Base-by-base conservation (phyloP, 805 yeast genomes). In the Zygotorulaspora sp. region DNA sequence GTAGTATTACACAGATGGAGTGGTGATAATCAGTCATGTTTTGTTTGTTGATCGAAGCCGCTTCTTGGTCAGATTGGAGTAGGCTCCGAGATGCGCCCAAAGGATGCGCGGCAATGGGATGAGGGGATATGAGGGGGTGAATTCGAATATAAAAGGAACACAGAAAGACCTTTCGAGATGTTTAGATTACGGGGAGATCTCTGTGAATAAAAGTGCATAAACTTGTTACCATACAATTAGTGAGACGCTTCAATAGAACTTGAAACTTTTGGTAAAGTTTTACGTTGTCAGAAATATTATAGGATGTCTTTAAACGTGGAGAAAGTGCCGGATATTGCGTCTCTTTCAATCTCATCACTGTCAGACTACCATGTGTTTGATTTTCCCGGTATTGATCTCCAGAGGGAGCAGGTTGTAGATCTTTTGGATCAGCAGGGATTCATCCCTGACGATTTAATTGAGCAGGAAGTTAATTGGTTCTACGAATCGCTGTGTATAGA, bases 401-500 rank as follows among this genome's bases (percentile, higher is more conserved):
- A 92, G 62, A 75, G 80, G 61, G 88, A 79, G 48, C 71, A 72
- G 44, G 97, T 90, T 30, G 75, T 87, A 63, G 95, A 87, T 57
- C 71, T 78, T 27, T 67, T 90, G 40, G 95, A 87, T 58, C 71
- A 74, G 37, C 77, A 81, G 22, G 97, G 96, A 0, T 85, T 90
- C 57, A 84, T 90, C 44, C 98, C 97, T 7, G 95, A 84, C 52
- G 65, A 75, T 40, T 70, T 87, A 52, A 84, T 90, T 48, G 96
- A 88, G 63, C 70, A 74, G 38, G 97, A 90, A 65, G 80, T 90
- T 6, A 75, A 71, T 43, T 88, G 96, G 94, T 89, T 90, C 61
- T 92, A 92, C 67, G 77, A 83, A 41, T 65, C 75, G 27, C 71
- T 90, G 48, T 96, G 96, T 18, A 87, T 90, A 43, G 96, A 89